Evolutionary conservation across 495 filamentous ascomycete species (phyloP).

Genomic region (Evansstolkia leycettana): DNA sequence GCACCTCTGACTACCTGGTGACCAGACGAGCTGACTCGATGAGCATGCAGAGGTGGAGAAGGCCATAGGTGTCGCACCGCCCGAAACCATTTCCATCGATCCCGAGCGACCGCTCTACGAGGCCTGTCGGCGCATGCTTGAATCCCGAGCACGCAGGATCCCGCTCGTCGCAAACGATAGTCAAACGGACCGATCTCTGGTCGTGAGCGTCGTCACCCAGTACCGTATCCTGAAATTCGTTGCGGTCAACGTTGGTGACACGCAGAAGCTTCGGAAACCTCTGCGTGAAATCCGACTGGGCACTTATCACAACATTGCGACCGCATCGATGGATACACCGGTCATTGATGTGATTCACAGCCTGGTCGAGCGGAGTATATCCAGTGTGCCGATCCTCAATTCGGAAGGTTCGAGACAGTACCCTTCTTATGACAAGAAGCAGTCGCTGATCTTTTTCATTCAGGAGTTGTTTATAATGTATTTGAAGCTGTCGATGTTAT

Average conservation of each 20-base stretch:
- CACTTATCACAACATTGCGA: conserved; percentile 67
- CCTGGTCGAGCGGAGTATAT: conserved; percentile 86
- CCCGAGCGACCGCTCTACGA: conserved; percentile 85
- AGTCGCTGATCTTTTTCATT: neutral
- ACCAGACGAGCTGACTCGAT: conserved; percentile 6
- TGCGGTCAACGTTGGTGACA: conserved; percentile 89
- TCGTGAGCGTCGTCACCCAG: conserved; percentile 93
- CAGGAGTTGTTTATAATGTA: conserved; percentile 76
- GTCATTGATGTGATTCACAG: conserved; percentile 95
- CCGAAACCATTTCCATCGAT: conserved; percentile 93
- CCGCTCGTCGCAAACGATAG: conserved; percentile 90
- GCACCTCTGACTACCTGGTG: neutral
- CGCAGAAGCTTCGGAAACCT: conserved; percentile 77
- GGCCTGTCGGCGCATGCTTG: conserved; percentile 87
- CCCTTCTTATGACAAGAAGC: neutral
- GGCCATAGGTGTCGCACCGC: conserved; percentile 77
- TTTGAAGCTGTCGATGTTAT: conserved; percentile 98
- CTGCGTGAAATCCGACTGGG: conserved; percentile 77
- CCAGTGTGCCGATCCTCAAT: conserved; percentile 88
- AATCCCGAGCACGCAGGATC: conserved; percentile 84
- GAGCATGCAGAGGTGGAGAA: conserved; percentile 79
- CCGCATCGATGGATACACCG: conserved; percentile 80
- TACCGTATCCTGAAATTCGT: conserved; percentile 98
- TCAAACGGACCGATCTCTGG: conserved; percentile 84
- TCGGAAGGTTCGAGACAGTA: conserved; percentile 41